Conservation (phyloP, 208 protist species). For the Leishmania braziliensis region DNA sequence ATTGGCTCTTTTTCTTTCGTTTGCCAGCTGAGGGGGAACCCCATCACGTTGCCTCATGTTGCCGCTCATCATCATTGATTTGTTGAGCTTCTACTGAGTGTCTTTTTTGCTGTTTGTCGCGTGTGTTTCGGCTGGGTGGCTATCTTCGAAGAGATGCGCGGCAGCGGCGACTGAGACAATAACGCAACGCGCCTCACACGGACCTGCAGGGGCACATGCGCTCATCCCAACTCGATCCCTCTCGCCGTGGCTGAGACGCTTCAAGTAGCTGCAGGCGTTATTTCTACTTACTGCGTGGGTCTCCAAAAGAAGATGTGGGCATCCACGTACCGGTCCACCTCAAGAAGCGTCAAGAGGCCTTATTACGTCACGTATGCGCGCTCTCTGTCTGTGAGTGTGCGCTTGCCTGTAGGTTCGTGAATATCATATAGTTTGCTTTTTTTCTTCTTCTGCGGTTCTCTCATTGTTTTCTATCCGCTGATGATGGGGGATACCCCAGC, state of each 20-base stretch:
- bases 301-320: not conserved
- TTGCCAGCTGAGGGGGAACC: not conserved
- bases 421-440: not conserved
- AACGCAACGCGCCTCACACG: not conserved
- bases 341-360: not conserved
- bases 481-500: not conserved
- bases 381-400: not conserved
- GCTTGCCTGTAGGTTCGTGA: not conserved
- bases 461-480: not conserved
- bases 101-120: not conserved
- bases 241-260: not conserved
- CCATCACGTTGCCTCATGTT: not conserved
- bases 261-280: not conserved
- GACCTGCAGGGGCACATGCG: no score
- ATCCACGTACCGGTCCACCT: not conserved
- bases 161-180: not conserved
- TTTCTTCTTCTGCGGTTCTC: not conserved
- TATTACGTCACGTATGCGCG: not conserved
- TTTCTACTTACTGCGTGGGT: not conserved
- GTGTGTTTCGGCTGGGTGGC: not conserved
- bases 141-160: not conserved
- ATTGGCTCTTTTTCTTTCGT: not conserved
- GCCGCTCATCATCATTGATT: not conserved
- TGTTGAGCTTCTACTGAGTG: not conserved
- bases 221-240: not conserved